Percentiles rank a stretch among this genome's conserved stretches.
These are phyloP conservation scores for Moesziomyces globuligerus DNA, from an alignment of 1,284 basidiomycete genomes.

Conservation along the genomic window DNA sequence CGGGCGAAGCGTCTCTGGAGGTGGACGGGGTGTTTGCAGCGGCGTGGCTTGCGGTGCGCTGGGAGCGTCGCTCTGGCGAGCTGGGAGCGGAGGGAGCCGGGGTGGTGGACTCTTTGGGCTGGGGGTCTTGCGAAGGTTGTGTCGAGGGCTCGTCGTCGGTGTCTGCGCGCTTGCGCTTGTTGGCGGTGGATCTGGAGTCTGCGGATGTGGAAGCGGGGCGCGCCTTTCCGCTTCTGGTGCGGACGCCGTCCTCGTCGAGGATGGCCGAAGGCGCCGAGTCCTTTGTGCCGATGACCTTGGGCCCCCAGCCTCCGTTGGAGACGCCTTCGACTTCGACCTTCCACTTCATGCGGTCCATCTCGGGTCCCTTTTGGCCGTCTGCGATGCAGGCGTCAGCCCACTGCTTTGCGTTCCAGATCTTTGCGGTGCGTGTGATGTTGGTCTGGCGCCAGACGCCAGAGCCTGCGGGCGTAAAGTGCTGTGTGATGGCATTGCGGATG, in stretches of 20 bases:
- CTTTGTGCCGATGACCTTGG: constrained; percentile 36
- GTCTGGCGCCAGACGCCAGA: constrained; percentile 65
- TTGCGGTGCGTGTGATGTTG: constrained; percentile 61
- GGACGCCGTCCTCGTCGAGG: constrained; percentile 56
- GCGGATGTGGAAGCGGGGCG: constrained; percentile 8
- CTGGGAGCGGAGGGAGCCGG: constrained; percentile 9
- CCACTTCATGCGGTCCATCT: constrained; percentile 60
- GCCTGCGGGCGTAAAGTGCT: constrained; percentile 62
- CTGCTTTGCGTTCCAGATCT: constrained; percentile 64
- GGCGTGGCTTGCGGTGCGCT: constrained; percentile 11
- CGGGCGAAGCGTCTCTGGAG: constrained; percentile 29
- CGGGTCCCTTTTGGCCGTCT: constrained; percentile 57
- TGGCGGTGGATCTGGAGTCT: constrained; percentile 7
- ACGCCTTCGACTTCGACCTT: constrained; percentile 54
- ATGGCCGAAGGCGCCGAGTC: constrained; percentile 25
- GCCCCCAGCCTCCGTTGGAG: constrained; percentile 50
- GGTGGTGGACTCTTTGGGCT: constrained; percentile 11
- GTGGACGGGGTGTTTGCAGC: constrained; percentile 13
- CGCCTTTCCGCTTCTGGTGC: constrained; percentile 54
- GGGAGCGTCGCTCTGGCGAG: constrained; percentile 21
- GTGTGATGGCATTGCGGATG: constrained; percentile 63
- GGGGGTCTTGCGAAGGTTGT: constrained; percentile 8
- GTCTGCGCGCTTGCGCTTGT: constrained; percentile 28
- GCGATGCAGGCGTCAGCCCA: constrained; percentile 60
- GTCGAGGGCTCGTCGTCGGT: constrained; percentile 7